A percentile compares a stretch with the other conserved stretches of the same genome.
phyloP scores from a whole-genome alignment of 805 yeast genomes.

The Ogataea degrootiae region DNA sequence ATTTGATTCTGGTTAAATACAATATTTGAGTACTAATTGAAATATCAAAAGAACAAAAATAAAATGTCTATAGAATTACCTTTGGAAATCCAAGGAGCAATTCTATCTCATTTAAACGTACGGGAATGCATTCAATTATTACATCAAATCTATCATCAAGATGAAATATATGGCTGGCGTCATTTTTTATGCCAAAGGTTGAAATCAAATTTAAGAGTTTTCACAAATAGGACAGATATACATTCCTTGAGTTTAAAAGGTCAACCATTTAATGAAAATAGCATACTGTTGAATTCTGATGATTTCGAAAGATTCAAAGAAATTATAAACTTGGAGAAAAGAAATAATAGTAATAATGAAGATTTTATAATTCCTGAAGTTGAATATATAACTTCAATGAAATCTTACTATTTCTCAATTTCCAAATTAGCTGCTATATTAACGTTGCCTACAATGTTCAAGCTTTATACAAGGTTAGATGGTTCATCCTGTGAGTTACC shows the following conservation, averaged over 20 bases:
- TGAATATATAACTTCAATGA: conserved; percentile 5
- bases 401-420: background rate
- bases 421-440: conserved; percentile 1
- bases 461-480: conserved; percentile 2
- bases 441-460: conserved; percentile 4
- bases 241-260: conserved; percentile 1
- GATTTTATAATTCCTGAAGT: conserved; percentile 1
- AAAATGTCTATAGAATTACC: conserved; percentile 1
- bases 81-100: conserved; percentile 9
- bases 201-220: conserved; percentile 3
- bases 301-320: conserved; percentile 3
- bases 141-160: background rate
- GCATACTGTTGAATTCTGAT: conserved; percentile 4
- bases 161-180: conserved; percentile 7
- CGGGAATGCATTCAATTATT: conserved; percentile 6
- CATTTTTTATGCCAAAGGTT: conserved; percentile 5
- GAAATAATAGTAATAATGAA: background rate
- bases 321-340: background rate
- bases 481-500: background rate
- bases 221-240: conserved; percentile 5
- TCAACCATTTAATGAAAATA: conserved; percentile 1
- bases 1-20: too few relatives aligned
- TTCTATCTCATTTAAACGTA: conserved; percentile 4
- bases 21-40: background rate
- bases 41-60: background rate